Conservation (phyloP, 2,329 filamentous ascomycete species). For the Fusarium protoensiforme region DNA sequence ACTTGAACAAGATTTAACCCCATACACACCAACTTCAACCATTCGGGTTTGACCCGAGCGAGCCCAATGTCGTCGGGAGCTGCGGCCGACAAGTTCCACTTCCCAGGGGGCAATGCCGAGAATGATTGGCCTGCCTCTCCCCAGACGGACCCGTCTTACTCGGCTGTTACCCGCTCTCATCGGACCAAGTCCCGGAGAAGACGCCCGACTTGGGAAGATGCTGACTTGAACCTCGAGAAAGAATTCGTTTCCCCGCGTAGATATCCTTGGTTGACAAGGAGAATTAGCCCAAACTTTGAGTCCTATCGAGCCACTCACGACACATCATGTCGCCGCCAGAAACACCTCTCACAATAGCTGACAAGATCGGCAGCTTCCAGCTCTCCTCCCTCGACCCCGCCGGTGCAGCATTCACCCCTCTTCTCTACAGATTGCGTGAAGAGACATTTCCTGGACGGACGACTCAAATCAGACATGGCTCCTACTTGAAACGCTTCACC, state of each 20-base stretch:
- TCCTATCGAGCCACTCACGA: not conserved
- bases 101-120: not conserved
- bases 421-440: constrained; percentile 30
- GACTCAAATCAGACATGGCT: constrained; percentile 27
- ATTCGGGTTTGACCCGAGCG: not conserved
- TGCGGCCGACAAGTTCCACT: not conserved
- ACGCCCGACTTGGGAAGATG: not conserved
- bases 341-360: not conserved
- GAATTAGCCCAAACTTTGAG: not conserved
- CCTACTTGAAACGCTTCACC: constrained; percentile 13
- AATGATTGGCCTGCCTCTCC: not conserved
- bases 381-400: constrained; percentile 17
- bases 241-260: not conserved
- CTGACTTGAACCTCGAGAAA: not conserved
- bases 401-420: constrained; percentile 29
- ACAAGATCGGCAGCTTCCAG: constrained; percentile 22
- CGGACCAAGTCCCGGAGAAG: not conserved
- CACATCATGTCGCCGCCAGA: not conserved
- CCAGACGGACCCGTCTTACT: not conserved
- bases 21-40: too few relatives aligned
- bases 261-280: not conserved
- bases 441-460: constrained; percentile 30
- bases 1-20: too few relatives aligned
- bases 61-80: not conserved
- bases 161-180: not conserved